Percentiles rank a stretch among this genome's conserved stretches.
These are phyloP conservation scores for Helotiales sp. DNA, from an alignment of 2,329 filamentous ascomycete genomes.

Conservation along the genomic window DNA sequence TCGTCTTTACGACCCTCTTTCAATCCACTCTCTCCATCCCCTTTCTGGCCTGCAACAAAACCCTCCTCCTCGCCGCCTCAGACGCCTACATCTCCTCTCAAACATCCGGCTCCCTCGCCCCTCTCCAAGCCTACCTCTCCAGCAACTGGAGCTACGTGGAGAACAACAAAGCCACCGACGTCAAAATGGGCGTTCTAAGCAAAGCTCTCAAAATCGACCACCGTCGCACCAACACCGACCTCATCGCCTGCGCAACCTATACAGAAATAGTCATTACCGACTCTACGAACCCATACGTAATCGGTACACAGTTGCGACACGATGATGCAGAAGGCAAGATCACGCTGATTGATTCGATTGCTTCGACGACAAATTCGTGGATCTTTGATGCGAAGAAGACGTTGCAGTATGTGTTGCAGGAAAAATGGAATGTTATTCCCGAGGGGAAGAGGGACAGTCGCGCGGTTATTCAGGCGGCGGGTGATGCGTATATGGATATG, in stretches of 20 bases:
- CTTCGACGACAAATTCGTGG: slow-evolving; percentile 22
- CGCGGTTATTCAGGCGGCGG: slow-evolving; percentile 15
- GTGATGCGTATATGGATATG: slow-evolving; percentile 22
- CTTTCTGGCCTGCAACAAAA: slow-evolving; percentile 11
- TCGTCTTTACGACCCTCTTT: background rate
- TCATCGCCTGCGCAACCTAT: slow-evolving; percentile 21
- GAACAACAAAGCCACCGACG: slow-evolving; percentile 20
- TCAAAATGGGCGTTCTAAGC: slow-evolving; percentile 11
- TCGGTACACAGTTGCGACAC: slow-evolving; percentile 24
- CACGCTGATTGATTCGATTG: slow-evolving; percentile 18
- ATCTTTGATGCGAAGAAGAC: slow-evolving; percentile 27
- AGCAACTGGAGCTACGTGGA: slow-evolving; percentile 20
- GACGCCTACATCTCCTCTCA: slow-evolving; percentile 24
- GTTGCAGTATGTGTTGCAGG: slow-evolving; percentile 16
- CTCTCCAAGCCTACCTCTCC: slow-evolving; percentile 15
- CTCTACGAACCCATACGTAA: slow-evolving; percentile 22
- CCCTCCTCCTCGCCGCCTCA: slow-evolving; percentile 14
- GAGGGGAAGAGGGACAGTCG: slow-evolving; percentile 18
- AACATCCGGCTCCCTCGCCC: slow-evolving; percentile 15
- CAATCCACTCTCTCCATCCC: background rate
- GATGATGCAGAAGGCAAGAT: slow-evolving; percentile 3
- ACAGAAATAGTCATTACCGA: slow-evolving; percentile 23
- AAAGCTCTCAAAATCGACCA: slow-evolving; percentile 28
- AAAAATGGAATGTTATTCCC: slow-evolving; percentile 23
- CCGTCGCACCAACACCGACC: slow-evolving; percentile 19